These are phyloP conservation scores for Orbilia quercus DNA, from an alignment of 2,329 filamentous ascomycete genomes.

Conservation along the genomic window DNA sequence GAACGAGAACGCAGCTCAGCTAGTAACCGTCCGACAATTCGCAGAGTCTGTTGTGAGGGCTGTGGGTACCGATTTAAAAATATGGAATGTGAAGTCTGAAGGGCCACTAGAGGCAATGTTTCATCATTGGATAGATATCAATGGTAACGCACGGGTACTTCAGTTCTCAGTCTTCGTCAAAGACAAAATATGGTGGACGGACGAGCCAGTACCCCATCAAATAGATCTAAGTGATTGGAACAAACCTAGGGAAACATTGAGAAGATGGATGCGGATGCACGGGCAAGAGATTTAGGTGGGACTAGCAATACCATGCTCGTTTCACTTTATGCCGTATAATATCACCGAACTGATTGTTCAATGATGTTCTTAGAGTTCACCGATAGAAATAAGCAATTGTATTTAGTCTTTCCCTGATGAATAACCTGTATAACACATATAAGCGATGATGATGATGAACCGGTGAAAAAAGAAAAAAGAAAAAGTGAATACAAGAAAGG, in stretches of 20 bases:
- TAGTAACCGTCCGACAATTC: not conserved
- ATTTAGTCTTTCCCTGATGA: conserved; percentile 51
- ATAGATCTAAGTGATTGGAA: not conserved
- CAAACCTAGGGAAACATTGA: not conserved
- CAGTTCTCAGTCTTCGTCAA: not conserved
- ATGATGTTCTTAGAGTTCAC: conserved; percentile 24
- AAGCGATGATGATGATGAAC: conserved; percentile 40
- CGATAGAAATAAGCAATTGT: conserved; percentile 46
- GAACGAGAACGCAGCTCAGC: not conserved
- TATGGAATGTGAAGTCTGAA: not conserved
- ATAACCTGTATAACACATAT: conserved; percentile 49
- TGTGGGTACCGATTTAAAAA: not conserved
- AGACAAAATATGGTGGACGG: not conserved
- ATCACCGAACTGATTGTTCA: no score
- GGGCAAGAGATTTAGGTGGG: no score
- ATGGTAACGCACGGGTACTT: not conserved
- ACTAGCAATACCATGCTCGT: no score
- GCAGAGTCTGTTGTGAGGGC: not conserved
- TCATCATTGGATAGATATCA: not conserved
- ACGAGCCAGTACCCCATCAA: not conserved
- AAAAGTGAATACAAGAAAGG: conserved; percentile 31
- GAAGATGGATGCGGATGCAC: no score
- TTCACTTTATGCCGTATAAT: no score
- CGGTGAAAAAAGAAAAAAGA: conserved; percentile 49
- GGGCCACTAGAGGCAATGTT: not conserved